Evolutionary conservation across 2,329 filamentous ascomycete species (phyloP).

Genomic region (Drechslerella dactyloides): DNA sequence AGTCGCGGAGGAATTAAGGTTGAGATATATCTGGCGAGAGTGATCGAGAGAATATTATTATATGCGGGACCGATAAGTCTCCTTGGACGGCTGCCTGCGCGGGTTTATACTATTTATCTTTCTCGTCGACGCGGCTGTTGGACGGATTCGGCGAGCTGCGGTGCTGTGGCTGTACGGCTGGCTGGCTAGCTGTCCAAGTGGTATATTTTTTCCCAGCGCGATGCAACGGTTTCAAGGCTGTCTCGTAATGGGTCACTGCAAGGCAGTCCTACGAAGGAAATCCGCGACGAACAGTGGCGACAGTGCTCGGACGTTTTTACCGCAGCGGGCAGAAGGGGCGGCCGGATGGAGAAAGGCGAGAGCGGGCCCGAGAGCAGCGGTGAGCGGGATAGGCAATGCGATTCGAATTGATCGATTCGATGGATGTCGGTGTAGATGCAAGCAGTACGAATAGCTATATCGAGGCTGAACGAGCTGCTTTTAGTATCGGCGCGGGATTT

Average conservation of each 20-base stretch:
- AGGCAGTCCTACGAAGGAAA: constrained; percentile 14
- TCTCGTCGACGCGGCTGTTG: constrained; percentile 19
- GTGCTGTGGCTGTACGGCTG: constrained; percentile 24
- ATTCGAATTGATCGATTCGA: background rate
- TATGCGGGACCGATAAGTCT: no score
- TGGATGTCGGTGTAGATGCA: background rate
- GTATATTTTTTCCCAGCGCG: background rate
- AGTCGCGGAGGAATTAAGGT: no score
- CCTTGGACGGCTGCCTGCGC: no score
- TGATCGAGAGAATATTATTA: no score
- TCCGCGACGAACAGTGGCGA: constrained; percentile 1
- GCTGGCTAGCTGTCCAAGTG: background rate
- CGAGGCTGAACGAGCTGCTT: background rate
- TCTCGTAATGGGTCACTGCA: constrained; percentile 20
- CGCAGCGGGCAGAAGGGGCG: background rate
- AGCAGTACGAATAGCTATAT: background rate
- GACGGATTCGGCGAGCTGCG: constrained; percentile 26
- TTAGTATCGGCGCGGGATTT: background rate
- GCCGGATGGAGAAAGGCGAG: constrained; percentile 6
- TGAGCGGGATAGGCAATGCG: background rate
- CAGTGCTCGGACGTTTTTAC: background rate
- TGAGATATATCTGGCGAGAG: no score
- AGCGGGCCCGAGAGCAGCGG: background rate
- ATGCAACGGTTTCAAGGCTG: constrained; percentile 35
- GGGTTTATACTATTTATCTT: constrained; percentile 1